These are phyloP conservation scores for Sclerotinia trifoliorum DNA, from an alignment of 2,329 filamentous ascomycete genomes.

Conservation along the genomic window DNA sequence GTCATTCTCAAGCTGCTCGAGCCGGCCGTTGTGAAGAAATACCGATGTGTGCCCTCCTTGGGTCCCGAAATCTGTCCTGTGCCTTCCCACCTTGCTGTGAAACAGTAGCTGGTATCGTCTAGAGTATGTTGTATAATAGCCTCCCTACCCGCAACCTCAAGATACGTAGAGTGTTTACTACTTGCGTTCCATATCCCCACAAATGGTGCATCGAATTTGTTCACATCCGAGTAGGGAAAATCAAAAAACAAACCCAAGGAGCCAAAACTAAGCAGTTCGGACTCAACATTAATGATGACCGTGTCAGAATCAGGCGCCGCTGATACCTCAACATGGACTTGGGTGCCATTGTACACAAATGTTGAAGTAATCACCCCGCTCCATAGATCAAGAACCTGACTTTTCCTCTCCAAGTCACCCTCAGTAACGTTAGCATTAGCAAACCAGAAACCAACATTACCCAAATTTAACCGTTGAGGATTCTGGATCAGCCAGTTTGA, in stretches of 20 bases:
- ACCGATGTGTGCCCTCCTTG: constrained; percentile 28
- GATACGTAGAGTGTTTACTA: constrained; percentile 42
- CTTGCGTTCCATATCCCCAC: constrained; percentile 45
- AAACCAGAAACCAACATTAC: constrained; percentile 45
- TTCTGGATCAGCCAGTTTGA: constrained; percentile 53
- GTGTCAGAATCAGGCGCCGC: constrained; percentile 44
- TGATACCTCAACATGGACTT: constrained; percentile 42
- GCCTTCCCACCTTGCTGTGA: constrained; percentile 33
- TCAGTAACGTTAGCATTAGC: constrained; percentile 37
- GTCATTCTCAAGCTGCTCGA: constrained; percentile 7
- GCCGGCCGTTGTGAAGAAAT: constrained; percentile 25
- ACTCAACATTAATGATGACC: constrained; percentile 43
- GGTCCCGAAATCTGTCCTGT: constrained; percentile 27
- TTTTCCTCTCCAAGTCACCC: constrained; percentile 36
- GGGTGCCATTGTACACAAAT: constrained; percentile 39
- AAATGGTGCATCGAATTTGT: constrained; percentile 47
- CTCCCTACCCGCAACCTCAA: constrained; percentile 24
- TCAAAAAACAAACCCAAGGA: constrained; percentile 44
- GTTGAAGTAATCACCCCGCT: constrained; percentile 44
- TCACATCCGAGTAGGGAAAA: constrained; percentile 45
- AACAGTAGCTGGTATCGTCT: constrained; percentile 44
- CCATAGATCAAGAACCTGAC: constrained; percentile 44
- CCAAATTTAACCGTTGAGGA: constrained; percentile 47
- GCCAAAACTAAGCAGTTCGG: constrained; percentile 40
- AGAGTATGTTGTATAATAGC: constrained; percentile 44